These are phyloP conservation scores for Aspergillus pseudotamarii DNA, from an alignment of 2,329 filamentous ascomycete genomes.

Conservation along the genomic window DNA sequence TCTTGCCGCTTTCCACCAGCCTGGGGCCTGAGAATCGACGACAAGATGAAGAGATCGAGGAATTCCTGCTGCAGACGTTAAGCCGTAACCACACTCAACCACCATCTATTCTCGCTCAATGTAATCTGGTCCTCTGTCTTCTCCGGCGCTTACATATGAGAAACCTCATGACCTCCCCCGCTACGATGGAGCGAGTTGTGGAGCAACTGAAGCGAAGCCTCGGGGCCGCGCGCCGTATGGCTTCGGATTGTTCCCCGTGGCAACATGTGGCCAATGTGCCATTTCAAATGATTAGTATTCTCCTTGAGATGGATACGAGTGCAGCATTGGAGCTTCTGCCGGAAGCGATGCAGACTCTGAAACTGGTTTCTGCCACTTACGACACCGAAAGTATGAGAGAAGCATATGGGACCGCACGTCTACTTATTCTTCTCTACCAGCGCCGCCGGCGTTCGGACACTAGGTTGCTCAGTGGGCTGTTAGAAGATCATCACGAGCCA, in stretches of 20 bases:
- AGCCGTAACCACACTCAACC: slow-evolving; percentile 43
- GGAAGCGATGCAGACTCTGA: slow-evolving; percentile 54
- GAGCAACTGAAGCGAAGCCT: slow-evolving; percentile 48
- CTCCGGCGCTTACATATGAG: slow-evolving; percentile 55
- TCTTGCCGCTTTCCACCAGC: slow-evolving; percentile 55
- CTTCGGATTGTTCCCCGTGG: slow-evolving; percentile 53
- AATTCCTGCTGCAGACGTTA: slow-evolving; percentile 44
- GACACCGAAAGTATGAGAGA: slow-evolving; percentile 53
- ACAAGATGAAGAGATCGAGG: slow-evolving; percentile 46
- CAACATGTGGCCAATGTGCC: slow-evolving; percentile 62
- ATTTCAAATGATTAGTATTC: slow-evolving; percentile 59
- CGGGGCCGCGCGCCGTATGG: slow-evolving; percentile 48
- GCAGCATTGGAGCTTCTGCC: slow-evolving; percentile 51
- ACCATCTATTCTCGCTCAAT: slow-evolving; percentile 53
- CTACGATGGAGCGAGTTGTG: slow-evolving; percentile 50
- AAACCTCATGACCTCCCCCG: slow-evolving; percentile 47
- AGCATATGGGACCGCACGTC: slow-evolving; percentile 54
- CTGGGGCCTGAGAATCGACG: slow-evolving; percentile 53
- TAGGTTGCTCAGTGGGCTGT: slow-evolving; percentile 23
- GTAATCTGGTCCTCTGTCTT: slow-evolving; percentile 58
- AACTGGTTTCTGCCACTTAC: slow-evolving; percentile 45
- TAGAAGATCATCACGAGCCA: slow-evolving; percentile 4
- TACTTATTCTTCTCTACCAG: slow-evolving; percentile 57
- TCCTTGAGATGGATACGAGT: slow-evolving; percentile 57
- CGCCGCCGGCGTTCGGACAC: slow-evolving; percentile 45